These are phyloP conservation scores for Nicotiana tabacum DNA, from an alignment of 257 asterid species.

Conservation along the genomic window DNA sequence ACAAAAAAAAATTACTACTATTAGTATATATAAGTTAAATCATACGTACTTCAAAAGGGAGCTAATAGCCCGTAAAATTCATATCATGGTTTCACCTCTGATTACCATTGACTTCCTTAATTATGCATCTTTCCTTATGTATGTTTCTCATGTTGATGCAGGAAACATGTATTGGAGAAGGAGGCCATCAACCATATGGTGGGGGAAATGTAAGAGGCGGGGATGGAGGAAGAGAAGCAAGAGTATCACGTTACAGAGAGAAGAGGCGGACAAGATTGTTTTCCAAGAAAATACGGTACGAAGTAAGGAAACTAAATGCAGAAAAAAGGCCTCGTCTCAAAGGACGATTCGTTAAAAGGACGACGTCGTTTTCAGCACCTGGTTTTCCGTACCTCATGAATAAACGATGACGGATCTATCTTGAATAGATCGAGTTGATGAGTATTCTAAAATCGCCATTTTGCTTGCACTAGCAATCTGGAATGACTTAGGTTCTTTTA, in stretches of 20 bases:
- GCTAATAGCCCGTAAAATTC: too few species aligned
- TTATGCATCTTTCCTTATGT: neutral
- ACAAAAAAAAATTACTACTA: too few species aligned
- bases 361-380: constrained; percentile 22
- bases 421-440: neutral
- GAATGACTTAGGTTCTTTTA: constrained; percentile 7
- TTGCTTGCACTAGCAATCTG: constrained; percentile 15
- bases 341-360: constrained; percentile 72
- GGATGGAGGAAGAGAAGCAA: constrained; percentile 55
- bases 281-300: constrained; percentile 69
- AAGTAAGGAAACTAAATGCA: constrained; percentile 77
- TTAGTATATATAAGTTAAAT: too few species aligned
- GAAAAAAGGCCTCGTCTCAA: constrained; percentile 75
- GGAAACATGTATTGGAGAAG: neutral
- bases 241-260: constrained; percentile 62
- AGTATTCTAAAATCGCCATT: neutral
- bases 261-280: constrained; percentile 69
- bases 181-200: constrained; percentile 9
- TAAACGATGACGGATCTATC: neutral
- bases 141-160: neutral
- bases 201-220: constrained; percentile 11
- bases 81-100: too few species aligned
- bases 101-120: neutral
- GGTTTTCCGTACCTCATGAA: constrained; percentile 22
- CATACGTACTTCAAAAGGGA: too few species aligned